These are phyloP conservation scores for Lactifluus hygrophoroides DNA, from an alignment of 768 basidiomycete species.

Conservation along the genomic window DNA sequence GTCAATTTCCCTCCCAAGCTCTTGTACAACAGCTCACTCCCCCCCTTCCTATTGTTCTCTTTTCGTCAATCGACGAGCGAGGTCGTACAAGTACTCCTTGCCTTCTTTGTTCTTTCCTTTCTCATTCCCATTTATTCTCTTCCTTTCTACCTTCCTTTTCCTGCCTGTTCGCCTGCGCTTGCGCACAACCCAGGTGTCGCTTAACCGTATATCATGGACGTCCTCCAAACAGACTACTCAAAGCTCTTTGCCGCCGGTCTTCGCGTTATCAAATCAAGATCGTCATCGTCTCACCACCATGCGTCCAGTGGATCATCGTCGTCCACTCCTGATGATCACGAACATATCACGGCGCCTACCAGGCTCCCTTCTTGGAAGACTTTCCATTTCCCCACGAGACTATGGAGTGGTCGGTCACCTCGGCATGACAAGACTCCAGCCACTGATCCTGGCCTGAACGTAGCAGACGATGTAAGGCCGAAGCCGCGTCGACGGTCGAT, in stretches of 20 bases:
- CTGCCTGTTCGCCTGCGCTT: not conserved
- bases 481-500: not conserved
- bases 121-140: not conserved
- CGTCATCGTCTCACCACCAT: not conserved
- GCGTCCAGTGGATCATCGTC: not conserved
- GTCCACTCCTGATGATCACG: not conserved
- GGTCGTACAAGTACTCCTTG: slow-evolving; percentile 14
- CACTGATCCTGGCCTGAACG: not conserved
- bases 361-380: not conserved
- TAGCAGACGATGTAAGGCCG: not conserved
- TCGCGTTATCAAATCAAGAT: slow-evolving; percentile 10
- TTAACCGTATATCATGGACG: not conserved
- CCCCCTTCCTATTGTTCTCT: slow-evolving; percentile 7
- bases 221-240: slow-evolving; percentile 16
- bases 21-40: too few relatives aligned
- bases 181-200: not conserved
- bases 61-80: not conserved
- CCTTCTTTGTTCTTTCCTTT: slow-evolving; percentile 10
- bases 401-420: not conserved
- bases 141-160: slow-evolving; percentile 9
- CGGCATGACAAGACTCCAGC: not conserved
- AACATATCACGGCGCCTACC: not conserved
- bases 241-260: slow-evolving; percentile 18
- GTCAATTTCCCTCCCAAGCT: not conserved
- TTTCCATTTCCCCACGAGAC: slow-evolving; percentile 3